phyloP scores from a whole-genome alignment of 2,329 filamentous ascomycete species.

The Coleophoma crateriformis region DNA sequence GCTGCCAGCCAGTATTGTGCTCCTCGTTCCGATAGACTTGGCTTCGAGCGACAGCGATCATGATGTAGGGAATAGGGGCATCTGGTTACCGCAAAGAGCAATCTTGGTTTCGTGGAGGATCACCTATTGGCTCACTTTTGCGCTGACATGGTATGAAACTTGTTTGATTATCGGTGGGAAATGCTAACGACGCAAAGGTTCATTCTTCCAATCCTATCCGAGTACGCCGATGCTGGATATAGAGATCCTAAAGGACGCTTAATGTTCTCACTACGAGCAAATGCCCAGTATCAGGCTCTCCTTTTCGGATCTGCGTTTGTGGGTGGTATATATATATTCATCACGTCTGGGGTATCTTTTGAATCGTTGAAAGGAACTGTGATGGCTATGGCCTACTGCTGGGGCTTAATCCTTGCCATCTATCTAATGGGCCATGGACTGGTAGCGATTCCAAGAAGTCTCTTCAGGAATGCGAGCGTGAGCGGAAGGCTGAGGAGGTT shows the following conservation, averaged over 20 bases:
- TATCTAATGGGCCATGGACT: slow-evolving; percentile 97
- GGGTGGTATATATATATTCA: slow-evolving; percentile 78
- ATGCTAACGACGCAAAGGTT: slow-evolving; percentile 47
- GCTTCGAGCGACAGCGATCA: slow-evolving; percentile 76
- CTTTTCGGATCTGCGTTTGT: slow-evolving; percentile 64
- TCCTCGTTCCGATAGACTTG: slow-evolving; percentile 93
- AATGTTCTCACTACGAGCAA: slow-evolving; percentile 78
- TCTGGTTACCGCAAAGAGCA: slow-evolving; percentile 78
- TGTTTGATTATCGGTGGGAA: not conserved
- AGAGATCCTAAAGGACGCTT: slow-evolving; percentile 77
- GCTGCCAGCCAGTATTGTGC: slow-evolving; percentile 82
- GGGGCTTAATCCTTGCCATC: slow-evolving; percentile 86
- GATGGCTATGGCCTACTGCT: slow-evolving; percentile 93
- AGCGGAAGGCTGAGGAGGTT: slow-evolving; percentile 68
- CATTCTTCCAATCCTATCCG: slow-evolving; percentile 86
- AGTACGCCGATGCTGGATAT: slow-evolving; percentile 93
- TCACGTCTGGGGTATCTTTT: slow-evolving; percentile 69
- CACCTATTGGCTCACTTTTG: slow-evolving; percentile 95
- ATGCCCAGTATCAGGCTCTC: slow-evolving; percentile 83
- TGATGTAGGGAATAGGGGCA: slow-evolving; percentile 66
- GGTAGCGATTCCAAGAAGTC: slow-evolving; percentile 77
- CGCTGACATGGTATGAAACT: slow-evolving; percentile 72
- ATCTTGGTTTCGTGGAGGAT: slow-evolving; percentile 90
- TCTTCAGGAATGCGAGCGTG: slow-evolving; percentile 76
- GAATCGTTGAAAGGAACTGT: slow-evolving; percentile 74